Evolutionary conservation across 306 rosid species (phyloP), one percentile per base, ranked within the genome.

Genomic region (Corylus heterophylla): DNA sequence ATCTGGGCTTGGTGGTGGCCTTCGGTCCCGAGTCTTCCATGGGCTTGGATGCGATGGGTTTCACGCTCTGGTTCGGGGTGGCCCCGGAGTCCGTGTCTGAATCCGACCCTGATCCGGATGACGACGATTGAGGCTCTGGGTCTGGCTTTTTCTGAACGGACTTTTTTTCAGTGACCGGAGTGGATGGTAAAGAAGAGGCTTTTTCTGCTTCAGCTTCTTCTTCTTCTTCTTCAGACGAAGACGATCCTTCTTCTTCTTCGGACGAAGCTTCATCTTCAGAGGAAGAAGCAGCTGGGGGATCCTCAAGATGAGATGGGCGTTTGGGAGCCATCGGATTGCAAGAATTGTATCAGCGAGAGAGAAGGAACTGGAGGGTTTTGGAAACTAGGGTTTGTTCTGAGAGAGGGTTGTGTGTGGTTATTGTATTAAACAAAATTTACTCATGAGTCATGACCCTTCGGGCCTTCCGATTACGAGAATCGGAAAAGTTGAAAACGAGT

Each of bases 201-300:
- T 83, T 80, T 48, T 76, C 44, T 0, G 83, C 61, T 27, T 79
- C 25, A 7, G 56, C 82, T 0, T 52, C 66, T 12, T 85, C 88
- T 22, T 85, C 88, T 22, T 62, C 89, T 20, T 80, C 90, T 5
- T 80, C 78, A 37, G 82, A 79, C 4, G 78, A 62, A 51, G 89
- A 69, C 4, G 89, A 79, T 44, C 71, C 87, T 4, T 83, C 90
- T 3, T 80, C 93, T 9, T 80, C 56, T 17, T 73, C 78, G 4
- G 80, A 74, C 0, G 84, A 80, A 22, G 80, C 48, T 17, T 68
- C 89, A 27, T 71, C 82, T 27, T 74, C 82, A 0, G 88, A 81
- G 0, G 96, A 87, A 51, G 93, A 83, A 63, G 92, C 92, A 0
- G 96, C 85, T 25, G 97, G 96, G 2, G 96, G 96, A 0, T 91